Base-by-base conservation (phyloP, 1,139 yeast genomes). In the Sugiyamaella grinbergsii region DNA sequence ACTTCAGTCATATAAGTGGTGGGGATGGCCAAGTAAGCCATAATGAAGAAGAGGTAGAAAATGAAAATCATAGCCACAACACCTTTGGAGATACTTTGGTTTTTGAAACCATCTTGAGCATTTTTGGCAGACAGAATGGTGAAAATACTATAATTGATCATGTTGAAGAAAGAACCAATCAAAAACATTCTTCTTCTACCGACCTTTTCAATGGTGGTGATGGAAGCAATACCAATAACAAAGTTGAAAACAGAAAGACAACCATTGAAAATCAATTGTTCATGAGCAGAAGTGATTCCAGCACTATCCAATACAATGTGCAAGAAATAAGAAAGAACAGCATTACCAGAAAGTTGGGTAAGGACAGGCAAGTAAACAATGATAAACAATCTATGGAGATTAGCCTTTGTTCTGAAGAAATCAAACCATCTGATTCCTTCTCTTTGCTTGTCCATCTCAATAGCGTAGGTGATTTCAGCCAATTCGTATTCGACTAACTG, bases 361-460 rank as follows among this genome's bases (percentile, higher is more conserved):
- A 52, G 52, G 31, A 52, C 47, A 33, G 54, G 52, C 15, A 56
- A 34, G 66, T 64, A 54, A 61, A 68, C 37, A 64, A 65, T 56
- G 53, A 74, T 66, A 52, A 71, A 69, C 22, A 69, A 57, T 64
- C 78, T 68, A 59, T 68, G 71, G 54, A 73, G 66, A 58, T 68
- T 71, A 36, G 68, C 62, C 49, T 62, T 61, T 43, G 68, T 65
- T n/a, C 47, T 65, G 51, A 73, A n/a, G 56, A 75, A 75, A 56
- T 74, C 78, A n/a, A 58, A 16, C 50, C 47, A 43, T 16, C 24
- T 32, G 32, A 29, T 38, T 22, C 39, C 45, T 37, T 42, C 45
- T 42, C 52, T 55, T 50, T 26, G 33, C 34, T 45, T 53, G 29
- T 58, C 61, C 36, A 41, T 43, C 31, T 58, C 59, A 20, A 59